phyloP scores from a whole-genome alignment of 306 rosid species.

The Prosopis cineraria region DNA sequence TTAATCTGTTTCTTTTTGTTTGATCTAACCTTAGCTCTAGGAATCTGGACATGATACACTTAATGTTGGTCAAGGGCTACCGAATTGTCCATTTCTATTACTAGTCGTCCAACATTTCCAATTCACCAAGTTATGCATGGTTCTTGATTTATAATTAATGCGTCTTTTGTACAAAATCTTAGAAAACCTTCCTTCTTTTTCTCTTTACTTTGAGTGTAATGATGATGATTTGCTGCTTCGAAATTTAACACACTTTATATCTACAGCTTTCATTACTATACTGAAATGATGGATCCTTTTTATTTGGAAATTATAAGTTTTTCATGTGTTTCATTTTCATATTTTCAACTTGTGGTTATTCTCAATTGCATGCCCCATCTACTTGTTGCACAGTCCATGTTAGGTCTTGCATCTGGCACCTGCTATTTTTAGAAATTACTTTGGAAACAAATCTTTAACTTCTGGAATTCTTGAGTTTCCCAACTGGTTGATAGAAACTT shows the following conservation, averaged over 20 bases:
- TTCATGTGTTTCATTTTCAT: neutral
- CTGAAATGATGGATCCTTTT: neutral
- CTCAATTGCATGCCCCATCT: neutral
- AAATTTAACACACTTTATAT: neutral
- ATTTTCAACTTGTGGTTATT: neutral
- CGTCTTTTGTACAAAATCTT: neutral
- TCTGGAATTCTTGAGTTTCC: neutral
- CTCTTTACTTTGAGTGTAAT: neutral
- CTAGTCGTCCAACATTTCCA: neutral
- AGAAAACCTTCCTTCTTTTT: neutral
- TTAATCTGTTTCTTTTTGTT: neutral
- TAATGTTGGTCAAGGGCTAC: conserved; percentile 5
- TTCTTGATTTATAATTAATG: neutral
- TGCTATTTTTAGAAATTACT: neutral
- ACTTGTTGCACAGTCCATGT: neutral
- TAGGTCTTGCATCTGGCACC: neutral
- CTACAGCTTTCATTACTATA: too few species aligned
- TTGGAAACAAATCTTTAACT: neutral
- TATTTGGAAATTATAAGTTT: neutral
- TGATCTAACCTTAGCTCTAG: neutral
- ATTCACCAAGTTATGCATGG: neutral
- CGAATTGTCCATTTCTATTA: neutral
- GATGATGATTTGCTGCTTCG: neutral
- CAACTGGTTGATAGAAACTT: neutral
- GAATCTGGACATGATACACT: neutral